Evolutionary conservation across 345 rosid genomes (phyloP).

Genomic region (Psidium friedrichsthalianum): DNA sequence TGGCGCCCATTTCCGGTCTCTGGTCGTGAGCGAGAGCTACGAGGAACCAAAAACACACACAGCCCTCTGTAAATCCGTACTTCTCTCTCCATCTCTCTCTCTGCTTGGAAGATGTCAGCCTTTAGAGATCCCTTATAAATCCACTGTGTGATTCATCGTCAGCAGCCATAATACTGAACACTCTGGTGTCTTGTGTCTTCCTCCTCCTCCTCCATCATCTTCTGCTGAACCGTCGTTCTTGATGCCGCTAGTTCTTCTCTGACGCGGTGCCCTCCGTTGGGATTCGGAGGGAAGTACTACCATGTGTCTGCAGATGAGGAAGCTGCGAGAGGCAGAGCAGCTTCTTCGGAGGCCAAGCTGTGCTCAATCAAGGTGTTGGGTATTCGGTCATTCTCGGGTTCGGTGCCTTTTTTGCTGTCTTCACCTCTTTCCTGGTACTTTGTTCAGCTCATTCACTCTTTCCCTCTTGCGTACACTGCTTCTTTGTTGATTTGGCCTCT

Average conservation of each 20-base stretch:
- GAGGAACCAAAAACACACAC: not conserved
- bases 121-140: not conserved
- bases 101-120: not conserved
- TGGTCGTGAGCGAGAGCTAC: not conserved
- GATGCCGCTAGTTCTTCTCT: not conserved
- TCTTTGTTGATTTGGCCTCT: not conserved
- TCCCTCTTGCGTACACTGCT: not conserved
- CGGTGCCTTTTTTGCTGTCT: constrained; percentile 83
- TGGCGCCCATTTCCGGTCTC: not conserved
- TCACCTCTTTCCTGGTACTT: constrained; percentile 72
- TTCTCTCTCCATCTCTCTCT: not conserved
- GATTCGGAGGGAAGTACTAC: constrained; percentile 62
- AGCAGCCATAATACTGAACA: not conserved
- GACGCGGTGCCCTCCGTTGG: constrained; percentile 59
- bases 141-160: not conserved
- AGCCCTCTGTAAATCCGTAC: not conserved
- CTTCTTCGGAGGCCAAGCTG: constrained; percentile 59
- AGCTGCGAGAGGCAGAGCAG: constrained; percentile 54
- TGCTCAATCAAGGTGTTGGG: constrained; percentile 71
- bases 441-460: not conserved
- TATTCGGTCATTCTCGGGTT: constrained; percentile 83
- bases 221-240: not conserved
- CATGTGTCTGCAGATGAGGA: constrained; percentile 12
- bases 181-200: not conserved
- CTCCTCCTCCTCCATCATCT: not conserved